Evolutionary conservation across 441 rosid genomes (phyloP).

Genomic region (Populus hybrid): DNA sequence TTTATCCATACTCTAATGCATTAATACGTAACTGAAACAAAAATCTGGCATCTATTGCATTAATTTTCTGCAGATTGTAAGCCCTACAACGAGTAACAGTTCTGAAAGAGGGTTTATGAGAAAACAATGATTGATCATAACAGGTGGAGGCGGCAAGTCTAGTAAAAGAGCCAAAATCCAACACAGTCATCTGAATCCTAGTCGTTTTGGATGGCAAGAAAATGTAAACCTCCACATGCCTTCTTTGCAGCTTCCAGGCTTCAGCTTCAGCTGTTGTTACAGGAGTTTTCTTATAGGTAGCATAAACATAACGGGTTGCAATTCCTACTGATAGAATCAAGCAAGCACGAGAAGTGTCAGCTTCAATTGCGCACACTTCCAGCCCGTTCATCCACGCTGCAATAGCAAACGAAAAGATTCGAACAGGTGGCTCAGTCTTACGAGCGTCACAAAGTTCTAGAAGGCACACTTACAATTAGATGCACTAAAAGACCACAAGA

Average conservation of each 20-base stretch:
- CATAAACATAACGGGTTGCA: slow-evolving; percentile 68
- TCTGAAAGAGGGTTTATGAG: too few relatives aligned
- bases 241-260: slow-evolving; percentile 39
- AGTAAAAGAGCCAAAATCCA: too few relatives aligned
- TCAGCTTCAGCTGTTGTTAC: slow-evolving; percentile 80
- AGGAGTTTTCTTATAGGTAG: slow-evolving; percentile 64
- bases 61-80: too few relatives aligned
- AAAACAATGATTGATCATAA: too few relatives aligned
- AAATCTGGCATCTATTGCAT: too few relatives aligned
- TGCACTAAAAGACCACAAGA: not conserved
- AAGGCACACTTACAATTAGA: not conserved
- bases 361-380: slow-evolving; percentile 74
- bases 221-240: too few relatives aligned
- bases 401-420: slow-evolving; percentile 9
- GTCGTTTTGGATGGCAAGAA: too few relatives aligned
- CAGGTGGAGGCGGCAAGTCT: too few relatives aligned
- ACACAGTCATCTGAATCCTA: too few relatives aligned
- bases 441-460: not conserved
- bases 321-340: slow-evolving; percentile 77
- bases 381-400: slow-evolving; percentile 90
- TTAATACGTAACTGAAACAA: too few relatives aligned
- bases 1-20: too few relatives aligned
- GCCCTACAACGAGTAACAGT: too few relatives aligned
- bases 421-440: not conserved
- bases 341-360: slow-evolving; percentile 60